phyloP scores from a whole-genome alignment of 495 filamentous ascomycete species.

The Daldinia decipiens region DNA sequence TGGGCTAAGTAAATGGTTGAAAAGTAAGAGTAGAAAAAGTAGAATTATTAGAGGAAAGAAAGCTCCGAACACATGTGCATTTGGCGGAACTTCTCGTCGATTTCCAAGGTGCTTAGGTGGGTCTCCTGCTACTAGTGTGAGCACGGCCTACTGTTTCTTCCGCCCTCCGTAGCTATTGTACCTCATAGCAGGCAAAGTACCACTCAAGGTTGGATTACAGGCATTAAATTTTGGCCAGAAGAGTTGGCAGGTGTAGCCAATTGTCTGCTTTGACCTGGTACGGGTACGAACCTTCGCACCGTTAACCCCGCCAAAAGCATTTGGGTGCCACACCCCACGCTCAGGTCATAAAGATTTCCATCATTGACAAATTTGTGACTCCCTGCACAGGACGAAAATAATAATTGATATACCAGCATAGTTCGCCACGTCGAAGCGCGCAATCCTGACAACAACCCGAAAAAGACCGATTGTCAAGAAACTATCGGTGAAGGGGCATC shows the following conservation, averaged over 20 bases:
- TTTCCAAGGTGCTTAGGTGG: conserved; percentile 23
- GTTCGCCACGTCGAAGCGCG: conserved; percentile 20
- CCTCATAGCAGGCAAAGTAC: conserved; percentile 10
- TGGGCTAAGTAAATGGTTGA: conserved; percentile 22
- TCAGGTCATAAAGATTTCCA: conserved; percentile 47
- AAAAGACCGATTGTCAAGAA: not conserved
- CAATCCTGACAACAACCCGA: not conserved
- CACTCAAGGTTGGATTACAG: not conserved
- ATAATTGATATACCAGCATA: not conserved
- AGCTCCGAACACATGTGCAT: conserved; percentile 37
- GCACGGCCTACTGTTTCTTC: conserved; percentile 28
- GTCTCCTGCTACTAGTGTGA: conserved; percentile 4
- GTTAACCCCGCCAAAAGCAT: conserved; percentile 40
- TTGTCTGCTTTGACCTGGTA: not conserved
- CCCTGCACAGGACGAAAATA: conserved; percentile 20
- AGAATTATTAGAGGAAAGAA: conserved; percentile 34
- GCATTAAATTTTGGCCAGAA: no score
- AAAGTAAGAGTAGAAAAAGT: conserved; percentile 4
- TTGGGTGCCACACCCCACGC: conserved; percentile 44
- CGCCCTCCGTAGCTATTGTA: conserved; percentile 17
- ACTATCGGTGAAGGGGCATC: conserved; percentile 5
- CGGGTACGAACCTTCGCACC: not conserved
- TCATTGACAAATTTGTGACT: conserved; percentile 45
- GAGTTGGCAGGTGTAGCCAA: not conserved
- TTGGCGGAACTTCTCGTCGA: conserved; percentile 30